These are phyloP conservation scores for Vanrija sp. DNA, from an alignment of 1,284 basidiomycete genomes.

Conservation along the genomic window DNA sequence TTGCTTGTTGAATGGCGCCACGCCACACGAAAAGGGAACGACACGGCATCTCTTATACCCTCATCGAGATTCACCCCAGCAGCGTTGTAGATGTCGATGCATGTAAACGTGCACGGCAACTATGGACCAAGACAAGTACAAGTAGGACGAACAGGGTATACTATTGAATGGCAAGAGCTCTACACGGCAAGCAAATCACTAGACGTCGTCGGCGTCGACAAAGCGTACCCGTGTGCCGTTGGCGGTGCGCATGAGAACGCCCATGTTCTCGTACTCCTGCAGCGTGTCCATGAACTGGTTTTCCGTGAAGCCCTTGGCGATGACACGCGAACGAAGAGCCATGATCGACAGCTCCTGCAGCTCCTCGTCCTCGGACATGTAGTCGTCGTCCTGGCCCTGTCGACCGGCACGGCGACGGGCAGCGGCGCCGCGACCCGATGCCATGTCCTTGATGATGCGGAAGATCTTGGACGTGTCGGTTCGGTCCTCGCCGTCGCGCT, in stretches of 20 bases:
- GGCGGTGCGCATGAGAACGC: slow-evolving; percentile 69
- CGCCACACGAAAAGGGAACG: too few species aligned
- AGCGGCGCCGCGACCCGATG: slow-evolving; percentile 48
- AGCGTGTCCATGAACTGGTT: slow-evolving; percentile 81
- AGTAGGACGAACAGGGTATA: too few species aligned
- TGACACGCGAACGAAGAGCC: slow-evolving; percentile 75
- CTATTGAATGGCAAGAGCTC: too few species aligned
- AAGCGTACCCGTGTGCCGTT: slow-evolving; percentile 67
- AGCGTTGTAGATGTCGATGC: too few species aligned
- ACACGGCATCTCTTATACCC: too few species aligned
- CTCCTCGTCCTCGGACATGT: slow-evolving; percentile 63
- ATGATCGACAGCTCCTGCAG: slow-evolving; percentile 63
- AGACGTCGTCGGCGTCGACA: slow-evolving; percentile 36
- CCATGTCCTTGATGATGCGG: slow-evolving; percentile 84
- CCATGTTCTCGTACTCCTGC: slow-evolving; percentile 72
- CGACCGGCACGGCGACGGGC: slow-evolving; percentile 40
- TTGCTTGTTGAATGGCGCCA: too few species aligned
- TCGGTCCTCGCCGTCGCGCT: slow-evolving; percentile 60
- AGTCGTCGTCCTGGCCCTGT: slow-evolving; percentile 50
- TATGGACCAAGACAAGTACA: too few species aligned
- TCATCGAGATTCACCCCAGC: too few species aligned
- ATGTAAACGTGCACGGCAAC: too few species aligned
- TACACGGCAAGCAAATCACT: too few species aligned
- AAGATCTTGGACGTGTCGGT: slow-evolving; percentile 79
- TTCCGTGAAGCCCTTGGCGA: slow-evolving; percentile 85